Conservation (phyloP, 805 yeast species). For the Ogataea ganodermae region DNA sequence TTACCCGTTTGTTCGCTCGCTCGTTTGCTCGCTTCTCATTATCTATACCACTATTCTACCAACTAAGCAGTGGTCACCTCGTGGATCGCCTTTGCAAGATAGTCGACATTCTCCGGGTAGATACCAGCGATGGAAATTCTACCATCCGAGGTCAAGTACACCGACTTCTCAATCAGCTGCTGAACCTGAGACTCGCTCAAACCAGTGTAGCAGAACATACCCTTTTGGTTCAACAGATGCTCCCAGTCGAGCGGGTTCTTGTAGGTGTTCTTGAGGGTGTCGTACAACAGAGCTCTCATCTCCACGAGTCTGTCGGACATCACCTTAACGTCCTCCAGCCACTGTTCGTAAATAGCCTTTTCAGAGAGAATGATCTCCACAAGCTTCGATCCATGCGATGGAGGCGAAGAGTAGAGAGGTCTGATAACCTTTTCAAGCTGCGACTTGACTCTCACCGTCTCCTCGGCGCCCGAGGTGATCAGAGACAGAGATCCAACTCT, state of each 20-base stretch:
- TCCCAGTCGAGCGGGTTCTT: constrained; percentile 74
- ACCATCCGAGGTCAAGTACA: constrained; percentile 88
- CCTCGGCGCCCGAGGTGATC: constrained; percentile 56
- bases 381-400: constrained; percentile 89
- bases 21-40: background rate
- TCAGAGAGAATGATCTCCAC: constrained; percentile 75
- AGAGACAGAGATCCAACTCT: constrained; percentile 83
- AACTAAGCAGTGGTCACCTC: constrained; percentile 28
- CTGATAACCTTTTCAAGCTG: constrained; percentile 79
- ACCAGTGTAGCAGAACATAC: constrained; percentile 96
- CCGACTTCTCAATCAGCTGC: constrained; percentile 67
- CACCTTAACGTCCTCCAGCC: constrained; percentile 77
- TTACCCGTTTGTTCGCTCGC: no score
- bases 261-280: constrained; percentile 51
- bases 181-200: constrained; percentile 69
- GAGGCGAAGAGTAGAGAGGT: constrained; percentile 90
- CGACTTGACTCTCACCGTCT: constrained; percentile 53
- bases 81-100: constrained; percentile 53
- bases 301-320: constrained; percentile 79
- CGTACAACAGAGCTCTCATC: constrained; percentile 67
- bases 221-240: constrained; percentile 84
- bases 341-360: constrained; percentile 59
- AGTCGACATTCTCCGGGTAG: constrained; percentile 75
- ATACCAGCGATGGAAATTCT: constrained; percentile 91
- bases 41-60: background rate